Evolutionary conservation across 352 stramenopile genomes (phyloP), one percentile per base, ranked within the genome.

Genomic region (Phytopythium oedochilum): DNA sequence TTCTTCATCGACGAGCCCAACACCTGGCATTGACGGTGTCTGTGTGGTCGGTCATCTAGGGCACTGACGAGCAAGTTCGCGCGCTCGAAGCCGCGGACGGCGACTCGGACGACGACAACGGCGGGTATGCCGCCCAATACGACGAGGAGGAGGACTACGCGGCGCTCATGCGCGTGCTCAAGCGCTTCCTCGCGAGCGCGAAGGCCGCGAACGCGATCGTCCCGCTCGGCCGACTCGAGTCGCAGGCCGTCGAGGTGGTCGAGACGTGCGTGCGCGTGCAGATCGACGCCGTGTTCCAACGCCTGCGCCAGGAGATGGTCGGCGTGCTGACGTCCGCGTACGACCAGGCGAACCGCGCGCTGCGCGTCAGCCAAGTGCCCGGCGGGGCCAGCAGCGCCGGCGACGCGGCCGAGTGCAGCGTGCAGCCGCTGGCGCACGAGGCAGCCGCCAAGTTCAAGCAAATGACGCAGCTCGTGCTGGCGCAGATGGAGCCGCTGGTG

Each of bases 121-220:
- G 69, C n/a, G 60, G 72, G 18, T 81, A 82, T 26, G 70, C 86
- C 45, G 61, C 43, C 26, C 51, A 55, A 6, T 66, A 64, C 2
- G 60, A 59, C 8, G 53, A 69, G 17, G 62, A 76, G n/a, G 83
- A 81, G 29, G 75, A 88, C 39, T 94, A 92, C 42, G 78, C 87
- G 57, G 73, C 88, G 32, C 73, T 94, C 44, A 92, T 94, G 85
- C 80, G 71, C 49, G 79, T 91, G 50, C 71, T 94, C 46, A 89
- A 91, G 56, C 59, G 80, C 39, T 91, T 92, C 64, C 64, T 92
- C 11, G 61, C 74, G 5, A 64, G 83, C 57, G 78, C 89, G 43
- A 76, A 80, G 36, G 58, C 73, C 32, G 64, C 89, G 22, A 71
- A 88, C 38, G 64, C 50, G 22, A 69, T 80, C 20, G 72, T 89